Percentiles rank a stretch among this genome's conserved stretches.
Conservation (phyloP, 148 eudicot genomes). For the Fagopyrum homotropicum region DNA sequence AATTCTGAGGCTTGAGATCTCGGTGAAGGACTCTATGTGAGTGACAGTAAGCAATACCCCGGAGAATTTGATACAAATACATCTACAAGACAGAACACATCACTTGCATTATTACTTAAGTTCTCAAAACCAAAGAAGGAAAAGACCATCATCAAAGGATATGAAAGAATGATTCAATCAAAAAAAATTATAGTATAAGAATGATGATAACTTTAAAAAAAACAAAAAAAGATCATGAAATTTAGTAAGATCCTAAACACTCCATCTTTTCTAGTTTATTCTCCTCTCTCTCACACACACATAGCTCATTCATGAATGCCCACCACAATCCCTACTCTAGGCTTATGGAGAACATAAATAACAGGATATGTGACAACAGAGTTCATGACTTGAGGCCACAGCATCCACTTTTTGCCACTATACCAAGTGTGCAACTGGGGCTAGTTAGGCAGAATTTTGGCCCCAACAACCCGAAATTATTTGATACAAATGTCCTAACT, state of each 20-base stretch:
- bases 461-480: not conserved
- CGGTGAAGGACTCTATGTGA: constrained; percentile 96
- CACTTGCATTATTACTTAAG: not conserved
- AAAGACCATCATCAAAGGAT: not conserved
- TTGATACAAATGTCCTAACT: not conserved
- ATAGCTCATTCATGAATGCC: not conserved
- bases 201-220: not conserved
- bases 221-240: not conserved
- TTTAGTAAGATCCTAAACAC: not conserved
- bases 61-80: constrained; percentile 88
- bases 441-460: not conserved
- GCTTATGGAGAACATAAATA: not conserved
- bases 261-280: not conserved
- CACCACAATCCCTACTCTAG: not conserved
- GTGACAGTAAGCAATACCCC: constrained; percentile 96
- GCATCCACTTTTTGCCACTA: not conserved
- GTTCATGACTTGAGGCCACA: not conserved
- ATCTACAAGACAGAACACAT: constrained; percentile 33
- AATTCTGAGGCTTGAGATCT: constrained; percentile 92
- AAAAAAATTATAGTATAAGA: not conserved
- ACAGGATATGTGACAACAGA: not conserved
- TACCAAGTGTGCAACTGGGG: not conserved
- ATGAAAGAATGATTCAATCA: not conserved
- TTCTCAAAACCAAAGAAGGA: not conserved
- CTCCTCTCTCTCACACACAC: not conserved